Percentiles rank a stretch among this genome's conserved stretches.
These are phyloP conservation scores for Lodderomyces beijingensis DNA, from an alignment of 1,139 yeast genomes.

Conservation along the genomic window DNA sequence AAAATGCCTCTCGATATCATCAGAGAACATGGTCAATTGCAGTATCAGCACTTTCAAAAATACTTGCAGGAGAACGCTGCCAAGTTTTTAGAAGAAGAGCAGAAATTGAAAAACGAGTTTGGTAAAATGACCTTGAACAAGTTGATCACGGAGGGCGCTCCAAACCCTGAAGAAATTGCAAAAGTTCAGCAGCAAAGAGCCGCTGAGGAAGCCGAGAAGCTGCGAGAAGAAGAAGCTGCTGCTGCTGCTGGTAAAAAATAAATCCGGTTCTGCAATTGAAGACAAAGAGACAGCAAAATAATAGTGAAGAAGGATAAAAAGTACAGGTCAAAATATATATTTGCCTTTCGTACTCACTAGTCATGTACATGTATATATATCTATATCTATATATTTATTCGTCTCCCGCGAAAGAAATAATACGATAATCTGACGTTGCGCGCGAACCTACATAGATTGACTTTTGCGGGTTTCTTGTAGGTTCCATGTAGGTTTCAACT, in stretches of 20 bases:
- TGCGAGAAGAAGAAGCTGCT: slow-evolving; percentile 3
- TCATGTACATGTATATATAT: slow-evolving; percentile 1
- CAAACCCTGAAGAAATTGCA: slow-evolving; percentile 81
- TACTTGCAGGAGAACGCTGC: slow-evolving; percentile 86
- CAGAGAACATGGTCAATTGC: slow-evolving; percentile 90
- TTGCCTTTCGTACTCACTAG: not conserved
- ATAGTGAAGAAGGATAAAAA: not conserved
- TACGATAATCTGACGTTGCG: not conserved
- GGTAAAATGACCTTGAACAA: slow-evolving; percentile 80
- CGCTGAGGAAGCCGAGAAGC: slow-evolving; percentile 15
- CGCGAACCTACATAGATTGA: not conserved
- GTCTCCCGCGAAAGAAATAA: slow-evolving; percentile 1
- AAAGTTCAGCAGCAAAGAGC: slow-evolving; percentile 51
- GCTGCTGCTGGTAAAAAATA: not conserved
- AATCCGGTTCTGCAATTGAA: too few species aligned
- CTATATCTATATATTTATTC: slow-evolving; percentile 1
- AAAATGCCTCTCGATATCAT: slow-evolving; percentile 89
- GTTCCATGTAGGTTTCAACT: too few species aligned
- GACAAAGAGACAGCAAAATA: not conserved
- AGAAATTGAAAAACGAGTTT: slow-evolving; percentile 73
- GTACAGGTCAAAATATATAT: not conserved
- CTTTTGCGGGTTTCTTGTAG: not conserved
- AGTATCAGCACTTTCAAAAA: slow-evolving; percentile 78
- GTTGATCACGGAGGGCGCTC: slow-evolving; percentile 79
- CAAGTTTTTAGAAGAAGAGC: slow-evolving; percentile 76